phyloP scores from a whole-genome alignment of 495 filamentous ascomycete genomes.

The Annulohypoxylon stygium region DNA sequence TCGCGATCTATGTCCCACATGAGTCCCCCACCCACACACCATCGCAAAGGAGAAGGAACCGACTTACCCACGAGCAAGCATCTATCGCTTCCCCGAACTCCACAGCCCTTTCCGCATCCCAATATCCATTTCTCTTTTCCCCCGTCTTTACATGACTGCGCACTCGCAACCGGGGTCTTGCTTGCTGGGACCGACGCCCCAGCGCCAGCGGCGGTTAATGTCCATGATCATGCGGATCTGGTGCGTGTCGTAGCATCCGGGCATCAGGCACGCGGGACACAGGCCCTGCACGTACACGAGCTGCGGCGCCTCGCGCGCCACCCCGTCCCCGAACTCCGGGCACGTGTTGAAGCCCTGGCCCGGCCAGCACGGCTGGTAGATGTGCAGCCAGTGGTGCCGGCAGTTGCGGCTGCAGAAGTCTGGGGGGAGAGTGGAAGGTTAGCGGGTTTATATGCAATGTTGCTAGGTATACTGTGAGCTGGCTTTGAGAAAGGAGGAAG shows the following conservation, averaged over 20 bases:
- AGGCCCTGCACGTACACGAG: conserved; percentile 24
- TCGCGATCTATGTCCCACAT: not conserved
- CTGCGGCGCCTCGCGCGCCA: conserved; percentile 42
- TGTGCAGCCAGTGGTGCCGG: conserved; percentile 56
- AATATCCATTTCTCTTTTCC: conserved; percentile 16
- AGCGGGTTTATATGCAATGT: not conserved
- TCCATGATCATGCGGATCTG: conserved; percentile 51
- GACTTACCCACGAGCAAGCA: not conserved
- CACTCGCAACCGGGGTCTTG: conserved; percentile 56
- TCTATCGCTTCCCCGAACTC: not conserved
- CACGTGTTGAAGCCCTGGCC: conserved; percentile 57
- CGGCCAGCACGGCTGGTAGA: conserved; percentile 52
- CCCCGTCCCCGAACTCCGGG: conserved; percentile 47
- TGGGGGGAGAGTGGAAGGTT: not conserved
- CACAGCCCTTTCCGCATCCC: not conserved
- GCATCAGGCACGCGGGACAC: conserved; percentile 46
- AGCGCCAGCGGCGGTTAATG: conserved; percentile 49
- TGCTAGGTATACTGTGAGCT: too few relatives aligned
- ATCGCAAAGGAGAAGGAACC: not conserved
- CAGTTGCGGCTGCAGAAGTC: conserved; percentile 56
- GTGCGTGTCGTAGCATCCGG: conserved; percentile 55
- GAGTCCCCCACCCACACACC: not conserved
- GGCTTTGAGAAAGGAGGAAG: not conserved
- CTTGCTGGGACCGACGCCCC: conserved; percentile 55
- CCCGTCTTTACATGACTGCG: conserved; percentile 51